Conservation (phyloP, 1,139 yeast genomes). For the Suhomyces yuchorum region DNA sequence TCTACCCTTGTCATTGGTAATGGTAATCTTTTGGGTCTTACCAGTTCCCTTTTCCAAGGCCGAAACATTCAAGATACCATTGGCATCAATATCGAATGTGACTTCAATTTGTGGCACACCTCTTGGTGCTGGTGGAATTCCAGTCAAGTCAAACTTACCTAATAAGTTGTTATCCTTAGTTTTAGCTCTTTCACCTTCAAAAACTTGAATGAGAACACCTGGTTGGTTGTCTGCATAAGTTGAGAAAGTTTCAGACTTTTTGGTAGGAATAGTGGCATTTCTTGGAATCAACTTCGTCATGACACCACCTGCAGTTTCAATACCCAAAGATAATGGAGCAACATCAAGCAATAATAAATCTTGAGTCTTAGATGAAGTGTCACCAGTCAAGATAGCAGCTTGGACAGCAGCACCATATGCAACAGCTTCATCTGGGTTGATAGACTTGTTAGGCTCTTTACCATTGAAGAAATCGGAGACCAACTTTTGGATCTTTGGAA, state of each 20-base stretch:
- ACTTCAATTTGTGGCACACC: slow-evolving; percentile 53
- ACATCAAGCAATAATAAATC: slow-evolving; percentile 43
- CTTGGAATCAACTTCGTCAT: slow-evolving; percentile 51
- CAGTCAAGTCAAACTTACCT: slow-evolving; percentile 50
- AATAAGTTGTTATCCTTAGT: slow-evolving; percentile 47
- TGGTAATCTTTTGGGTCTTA: slow-evolving; percentile 77
- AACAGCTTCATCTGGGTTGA: slow-evolving; percentile 74
- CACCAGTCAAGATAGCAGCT: slow-evolving; percentile 33
- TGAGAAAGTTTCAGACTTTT: slow-evolving; percentile 50
- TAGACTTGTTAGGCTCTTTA: slow-evolving; percentile 85
- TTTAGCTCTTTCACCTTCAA: slow-evolving; percentile 50
- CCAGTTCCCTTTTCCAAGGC: slow-evolving; percentile 52
- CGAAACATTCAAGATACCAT: slow-evolving; percentile 50
- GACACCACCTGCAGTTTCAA: slow-evolving; percentile 52
- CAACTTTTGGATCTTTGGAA: slow-evolving; percentile 89
- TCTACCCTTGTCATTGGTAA: slow-evolving; percentile 48
- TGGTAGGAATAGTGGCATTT: slow-evolving; percentile 51
- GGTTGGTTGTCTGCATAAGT: slow-evolving; percentile 53
- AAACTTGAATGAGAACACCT: slow-evolving; percentile 49
- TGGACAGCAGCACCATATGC: slow-evolving; percentile 69
- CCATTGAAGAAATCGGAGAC: slow-evolving; percentile 87
- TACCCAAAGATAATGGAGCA: slow-evolving; percentile 50
- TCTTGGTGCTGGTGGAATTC: slow-evolving; percentile 53
- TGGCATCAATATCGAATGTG: slow-evolving; percentile 49
- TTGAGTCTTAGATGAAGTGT: slow-evolving; percentile 28